Base-by-base conservation (phyloP, 106 monocot species). In the Platanthera zijinensis region DNA sequence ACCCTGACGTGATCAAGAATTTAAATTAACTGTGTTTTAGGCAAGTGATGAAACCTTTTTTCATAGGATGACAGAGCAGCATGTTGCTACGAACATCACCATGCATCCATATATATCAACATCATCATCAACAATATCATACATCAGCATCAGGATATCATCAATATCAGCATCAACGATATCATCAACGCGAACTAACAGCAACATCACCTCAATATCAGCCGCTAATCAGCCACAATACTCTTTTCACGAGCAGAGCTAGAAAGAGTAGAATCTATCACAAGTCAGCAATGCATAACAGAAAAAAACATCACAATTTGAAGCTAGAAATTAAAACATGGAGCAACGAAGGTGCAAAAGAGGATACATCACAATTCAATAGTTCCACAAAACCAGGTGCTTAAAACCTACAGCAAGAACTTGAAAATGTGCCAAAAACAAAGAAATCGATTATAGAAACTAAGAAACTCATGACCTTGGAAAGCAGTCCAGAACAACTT, bases 201-300 rank as follows among this genome's bases (percentile, higher is more conserved):
- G 72, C 72, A 72, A 72, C 72, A 72, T 72, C 72, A 72, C 12
- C 19, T 72, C 72, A 72, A 50, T 21, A 21, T 72, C 72, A 72
- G 72, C 72, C n/a, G 51, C 72, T 72, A 72, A 72, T 51, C 72
- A 72, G 72, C 72, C 51, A 72, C 72, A 50, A 51, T 51, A 72
- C 51, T 51, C 46, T 51, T 70, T 72, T 72, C 72, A 51, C 72
- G 79, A 70, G 71, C 83, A 83, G 57, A 78, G 54, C 78, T 82
- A 82, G 57, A 82, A 78, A 82, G 22, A 77, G 75, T 49, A 85
- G 69, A 70, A 46, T 78, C 78, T 75, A 85, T 51, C 71, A 77
- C 48, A 82, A 85, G 53, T 69, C 72, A 80, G 48, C 56, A 73
- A 53, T 13, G 15, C 15, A 75, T 25, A 57, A 75, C 48, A 10